Conservation (phyloP, 2,329 filamentous ascomycete genomes). For the Madurella mycetomatis region DNA sequence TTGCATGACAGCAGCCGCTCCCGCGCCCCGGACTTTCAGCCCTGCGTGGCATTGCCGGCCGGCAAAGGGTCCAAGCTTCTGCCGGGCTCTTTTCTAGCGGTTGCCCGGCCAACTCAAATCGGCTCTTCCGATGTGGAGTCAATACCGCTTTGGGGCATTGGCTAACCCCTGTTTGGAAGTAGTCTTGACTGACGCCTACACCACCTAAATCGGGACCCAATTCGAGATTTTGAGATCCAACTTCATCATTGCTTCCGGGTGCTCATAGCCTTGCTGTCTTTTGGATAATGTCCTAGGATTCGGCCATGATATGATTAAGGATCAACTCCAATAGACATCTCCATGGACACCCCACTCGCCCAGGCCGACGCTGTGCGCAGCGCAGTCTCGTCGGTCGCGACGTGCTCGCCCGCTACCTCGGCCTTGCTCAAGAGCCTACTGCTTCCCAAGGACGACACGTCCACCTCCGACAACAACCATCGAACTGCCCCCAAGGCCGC, state of each 20-base stretch:
- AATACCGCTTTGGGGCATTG: slow-evolving; percentile 8
- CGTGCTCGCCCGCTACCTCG: slow-evolving; percentile 45
- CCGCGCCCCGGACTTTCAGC: too few species aligned
- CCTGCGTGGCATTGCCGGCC: not conserved
- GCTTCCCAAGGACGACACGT: slow-evolving; percentile 31
- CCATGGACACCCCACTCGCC: slow-evolving; percentile 37
- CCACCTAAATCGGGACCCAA: slow-evolving; percentile 7
- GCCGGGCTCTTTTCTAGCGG: not conserved
- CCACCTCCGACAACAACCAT: slow-evolving; percentile 6
- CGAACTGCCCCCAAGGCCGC: slow-evolving; percentile 21
- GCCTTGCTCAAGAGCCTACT: slow-evolving; percentile 44
- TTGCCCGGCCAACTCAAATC: slow-evolving; percentile 24
- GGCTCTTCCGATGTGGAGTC: slow-evolving; percentile 16
- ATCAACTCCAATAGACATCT: slow-evolving; percentile 27
- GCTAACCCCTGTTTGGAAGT: slow-evolving; percentile 1
- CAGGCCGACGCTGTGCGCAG: slow-evolving; percentile 45
- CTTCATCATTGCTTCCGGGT: slow-evolving; percentile 13
- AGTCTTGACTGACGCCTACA: not conserved
- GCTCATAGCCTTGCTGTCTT: slow-evolving; percentile 16
- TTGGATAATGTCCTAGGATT: slow-evolving; percentile 26
- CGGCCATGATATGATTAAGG: slow-evolving; percentile 34
- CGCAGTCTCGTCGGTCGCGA: slow-evolving; percentile 42
- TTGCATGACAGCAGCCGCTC: not conserved
- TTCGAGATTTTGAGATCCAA: slow-evolving; percentile 10
- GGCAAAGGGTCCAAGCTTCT: not conserved